phyloP scores from a whole-genome alignment of 2,329 filamentous ascomycete genomes.

The Alternaria metachromatica region DNA sequence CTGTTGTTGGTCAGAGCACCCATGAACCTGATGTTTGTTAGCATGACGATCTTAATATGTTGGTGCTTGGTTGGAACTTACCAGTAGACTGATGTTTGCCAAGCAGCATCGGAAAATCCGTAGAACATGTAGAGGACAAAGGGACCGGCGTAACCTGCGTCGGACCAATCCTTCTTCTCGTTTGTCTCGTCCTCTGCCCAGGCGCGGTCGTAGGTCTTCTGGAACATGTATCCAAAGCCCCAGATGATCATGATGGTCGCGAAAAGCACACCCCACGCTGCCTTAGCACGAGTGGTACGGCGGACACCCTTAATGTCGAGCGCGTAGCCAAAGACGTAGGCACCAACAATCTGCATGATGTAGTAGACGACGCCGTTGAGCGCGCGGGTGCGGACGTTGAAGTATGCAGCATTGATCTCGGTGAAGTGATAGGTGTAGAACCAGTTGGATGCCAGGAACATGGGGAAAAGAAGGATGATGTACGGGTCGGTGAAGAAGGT shows the following conservation, averaged over 20 bases:
- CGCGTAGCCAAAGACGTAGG: slow-evolving; percentile 72
- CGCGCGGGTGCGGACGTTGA: slow-evolving; percentile 76
- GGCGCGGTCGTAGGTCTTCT: slow-evolving; percentile 64
- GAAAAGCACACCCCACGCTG: slow-evolving; percentile 67
- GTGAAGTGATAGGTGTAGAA: slow-evolving; percentile 85
- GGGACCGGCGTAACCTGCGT: slow-evolving; percentile 72
- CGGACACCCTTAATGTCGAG: slow-evolving; percentile 67
- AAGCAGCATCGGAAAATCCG: slow-evolving; percentile 85
- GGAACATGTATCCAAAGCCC: slow-evolving; percentile 83
- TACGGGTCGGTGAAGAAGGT: slow-evolving; percentile 74
- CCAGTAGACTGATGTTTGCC: slow-evolving; percentile 94
- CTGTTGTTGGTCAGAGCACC: slow-evolving; percentile 91
- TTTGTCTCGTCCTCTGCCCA: slow-evolving; percentile 34
- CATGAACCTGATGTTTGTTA: slow-evolving; percentile 60
- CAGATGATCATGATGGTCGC: slow-evolving; percentile 77
- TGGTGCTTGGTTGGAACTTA: slow-evolving; percentile 49
- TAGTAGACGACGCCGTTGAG: slow-evolving; percentile 84
- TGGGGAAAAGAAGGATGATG: slow-evolving; percentile 78
- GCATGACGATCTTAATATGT: not conserved
- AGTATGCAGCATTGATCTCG: slow-evolving; percentile 71
- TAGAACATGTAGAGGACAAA: slow-evolving; percentile 93
- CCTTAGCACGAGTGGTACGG: slow-evolving; percentile 72
- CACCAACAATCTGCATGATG: slow-evolving; percentile 77
- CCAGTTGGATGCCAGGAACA: slow-evolving; percentile 82
- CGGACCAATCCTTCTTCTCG: slow-evolving; percentile 68